phyloP scores from a whole-genome alignment of 1,284 basidiomycete species.

The Earliella scabrosa region DNA sequence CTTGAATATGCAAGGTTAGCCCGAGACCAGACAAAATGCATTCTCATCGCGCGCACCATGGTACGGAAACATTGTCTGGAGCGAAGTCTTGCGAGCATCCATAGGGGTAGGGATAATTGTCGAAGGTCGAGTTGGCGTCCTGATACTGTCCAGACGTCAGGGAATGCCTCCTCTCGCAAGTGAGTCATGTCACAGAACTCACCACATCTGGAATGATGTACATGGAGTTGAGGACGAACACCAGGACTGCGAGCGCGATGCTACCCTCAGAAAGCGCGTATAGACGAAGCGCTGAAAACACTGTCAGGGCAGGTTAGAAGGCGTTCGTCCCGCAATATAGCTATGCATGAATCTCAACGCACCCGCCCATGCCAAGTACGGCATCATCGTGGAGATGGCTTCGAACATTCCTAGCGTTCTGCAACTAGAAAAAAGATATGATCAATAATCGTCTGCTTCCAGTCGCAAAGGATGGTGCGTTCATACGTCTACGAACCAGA shows the following conservation, averaged over 20 bases:
- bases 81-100: not conserved
- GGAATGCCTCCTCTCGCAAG: not conserved
- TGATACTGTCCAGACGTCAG: not conserved
- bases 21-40: no score
- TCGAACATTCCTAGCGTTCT: not conserved
- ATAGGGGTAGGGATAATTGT: not conserved
- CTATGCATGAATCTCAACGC: no score
- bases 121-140: not conserved
- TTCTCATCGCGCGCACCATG: no score
- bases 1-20: no score
- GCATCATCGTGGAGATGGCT: not conserved
- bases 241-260: not conserved
- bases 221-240: conserved; percentile 1
- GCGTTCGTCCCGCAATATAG: no score
- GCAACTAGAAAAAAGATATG: not conserved
- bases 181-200: not conserved
- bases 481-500: no score
- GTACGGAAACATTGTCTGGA: not conserved
- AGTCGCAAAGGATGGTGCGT: no score
- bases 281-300: conserved; percentile 7
- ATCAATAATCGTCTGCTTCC: not conserved
- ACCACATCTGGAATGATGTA: conserved; percentile 10
- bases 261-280: conserved; percentile 9
- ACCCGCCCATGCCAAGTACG: not conserved
- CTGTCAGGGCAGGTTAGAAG: no score